Base-by-base conservation (phyloP, 2,329 filamentous ascomycete species). In the Phyllosticta citrichinensis region DNA sequence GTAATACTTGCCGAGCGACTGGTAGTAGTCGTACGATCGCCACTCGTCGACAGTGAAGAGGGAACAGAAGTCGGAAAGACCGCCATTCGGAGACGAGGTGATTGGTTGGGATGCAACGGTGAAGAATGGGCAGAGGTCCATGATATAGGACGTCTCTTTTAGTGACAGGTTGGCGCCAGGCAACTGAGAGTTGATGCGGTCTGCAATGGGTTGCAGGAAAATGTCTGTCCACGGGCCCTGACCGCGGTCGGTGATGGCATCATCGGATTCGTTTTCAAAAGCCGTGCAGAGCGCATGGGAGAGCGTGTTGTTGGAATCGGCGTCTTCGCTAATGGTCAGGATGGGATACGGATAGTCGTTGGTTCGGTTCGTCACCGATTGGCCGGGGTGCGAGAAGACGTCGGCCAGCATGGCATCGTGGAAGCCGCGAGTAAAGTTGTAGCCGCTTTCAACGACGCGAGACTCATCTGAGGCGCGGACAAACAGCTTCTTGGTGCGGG, bases 61-160 rank as follows among this genome's bases (percentile, higher is more conserved):
- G 14, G 71, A 70, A 73, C 92, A 97, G 74, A 96, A 95, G 0
- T 79, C 76, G 0, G 90, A 91, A 10, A 87, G 71, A 4, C 69
- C 70, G 19, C 74, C 79, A 4, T 77, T 81, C 2, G 80, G 74
- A 0, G 74, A 69, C 5, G 83, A 78, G 14, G 40, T 47, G 17
- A 14, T 47, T n/a, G 40, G 40, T n/a, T 47, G 40, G n/a, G 40
- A 47, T 9, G 87, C 84, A n/a, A 96, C 84, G 0, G 89, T 93
- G 66, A 87, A 82, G 75, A 91, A 96, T 0, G 92, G 87, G 68
- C 92, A 97, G 63, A 96, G 79, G 67, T 96, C 91, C 91, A 97
- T 96, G 35, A 97, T 71, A 62, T 81, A 82, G 61, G 91, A 77
- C 0, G 85, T 83, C 35, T 93, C 85, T 1, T 76, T 68, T 12